Percentiles rank a stretch among this genome's conserved stretches.
phyloP scores from a whole-genome alignment of 371 early-diverging fungal species.

The Actinomortierella ambigua region DNA sequence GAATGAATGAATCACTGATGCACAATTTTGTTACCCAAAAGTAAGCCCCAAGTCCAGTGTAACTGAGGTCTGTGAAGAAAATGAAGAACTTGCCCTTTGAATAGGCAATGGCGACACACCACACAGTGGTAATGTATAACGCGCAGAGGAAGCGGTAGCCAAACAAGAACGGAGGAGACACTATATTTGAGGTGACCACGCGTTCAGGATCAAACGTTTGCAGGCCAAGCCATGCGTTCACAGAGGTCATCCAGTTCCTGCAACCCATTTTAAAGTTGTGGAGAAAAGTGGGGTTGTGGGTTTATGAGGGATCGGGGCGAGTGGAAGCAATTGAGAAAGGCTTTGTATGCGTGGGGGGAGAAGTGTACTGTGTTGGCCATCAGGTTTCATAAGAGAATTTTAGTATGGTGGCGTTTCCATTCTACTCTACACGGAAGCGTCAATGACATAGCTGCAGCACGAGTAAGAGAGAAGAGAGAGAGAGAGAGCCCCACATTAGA shows the following conservation, averaged over 20 bases:
- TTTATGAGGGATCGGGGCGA: neutral
- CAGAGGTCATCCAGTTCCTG: too few species aligned
- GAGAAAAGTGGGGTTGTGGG: neutral
- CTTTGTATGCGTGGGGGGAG: constrained; percentile 8
- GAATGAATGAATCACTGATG: too few species aligned
- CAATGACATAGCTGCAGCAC: constrained; percentile 21
- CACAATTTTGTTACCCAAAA: neutral
- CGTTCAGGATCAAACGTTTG: neutral
- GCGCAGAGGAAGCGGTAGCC: neutral
- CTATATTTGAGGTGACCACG: neutral
- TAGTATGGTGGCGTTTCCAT: too few species aligned
- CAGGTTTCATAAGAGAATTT: too few species aligned
- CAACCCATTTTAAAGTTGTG: too few species aligned
- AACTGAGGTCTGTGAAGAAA: neutral
- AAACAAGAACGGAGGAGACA: neutral
- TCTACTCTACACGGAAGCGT: constrained; percentile 21
- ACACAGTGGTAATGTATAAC: neutral
- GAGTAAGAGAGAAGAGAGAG: neutral
- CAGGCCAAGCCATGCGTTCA: neutral
- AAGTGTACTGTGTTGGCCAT: too few species aligned
- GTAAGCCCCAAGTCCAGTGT: neutral
- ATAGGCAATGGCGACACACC: neutral
- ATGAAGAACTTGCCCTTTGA: neutral
- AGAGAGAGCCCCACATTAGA: too few species aligned
- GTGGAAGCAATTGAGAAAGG: neutral